Evolutionary conservation across 192 early-diverging fungal species (phyloP).

Genomic region (Podochytrium sp.): DNA sequence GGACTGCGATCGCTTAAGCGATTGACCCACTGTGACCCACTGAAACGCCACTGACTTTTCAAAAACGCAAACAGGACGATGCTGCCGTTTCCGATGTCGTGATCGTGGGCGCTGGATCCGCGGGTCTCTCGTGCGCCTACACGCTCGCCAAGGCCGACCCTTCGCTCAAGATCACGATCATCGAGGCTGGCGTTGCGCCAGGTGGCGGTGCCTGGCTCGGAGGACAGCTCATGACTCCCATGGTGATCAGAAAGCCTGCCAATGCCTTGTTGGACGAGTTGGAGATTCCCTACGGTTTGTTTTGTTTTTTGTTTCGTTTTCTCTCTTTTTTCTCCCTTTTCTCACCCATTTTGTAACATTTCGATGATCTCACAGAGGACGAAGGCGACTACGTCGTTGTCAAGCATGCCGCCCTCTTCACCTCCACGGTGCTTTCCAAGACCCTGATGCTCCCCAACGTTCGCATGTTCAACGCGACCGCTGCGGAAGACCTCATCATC

Average conservation of each 20-base stretch:
- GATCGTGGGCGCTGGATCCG: conserved; percentile 74
- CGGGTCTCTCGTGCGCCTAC: conserved; percentile 72
- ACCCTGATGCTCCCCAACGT: conserved; percentile 64
- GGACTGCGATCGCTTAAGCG: not conserved
- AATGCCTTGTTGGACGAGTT: conserved; percentile 67
- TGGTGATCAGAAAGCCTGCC: conserved; percentile 75
- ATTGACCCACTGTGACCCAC: not conserved
- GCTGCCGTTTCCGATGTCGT: conserved; percentile 71
- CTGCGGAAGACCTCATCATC: conserved; percentile 74
- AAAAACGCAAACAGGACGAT: conserved; percentile 38
- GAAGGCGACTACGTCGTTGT: conserved; percentile 74
- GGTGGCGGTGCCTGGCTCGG: conserved; percentile 76
- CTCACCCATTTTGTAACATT: too few relatives aligned
- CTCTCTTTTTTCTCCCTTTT: too few relatives aligned
- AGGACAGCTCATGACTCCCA: conserved; percentile 67
- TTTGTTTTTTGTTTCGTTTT: too few relatives aligned
- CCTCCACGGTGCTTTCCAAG: conserved; percentile 72
- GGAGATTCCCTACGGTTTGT: conserved; percentile 67
- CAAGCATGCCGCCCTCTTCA: conserved; percentile 66
- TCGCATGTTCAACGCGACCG: conserved; percentile 77
- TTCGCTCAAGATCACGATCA: conserved; percentile 68
- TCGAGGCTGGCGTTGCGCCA: conserved; percentile 71
- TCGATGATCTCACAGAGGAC: too few relatives aligned
- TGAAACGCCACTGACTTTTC: not conserved
- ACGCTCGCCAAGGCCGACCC: conserved; percentile 65